Evolutionary conservation across 495 filamentous ascomycete species (phyloP), one percentile per base, ranked within the genome.

Genomic region (Terfezia claveryi): DNA sequence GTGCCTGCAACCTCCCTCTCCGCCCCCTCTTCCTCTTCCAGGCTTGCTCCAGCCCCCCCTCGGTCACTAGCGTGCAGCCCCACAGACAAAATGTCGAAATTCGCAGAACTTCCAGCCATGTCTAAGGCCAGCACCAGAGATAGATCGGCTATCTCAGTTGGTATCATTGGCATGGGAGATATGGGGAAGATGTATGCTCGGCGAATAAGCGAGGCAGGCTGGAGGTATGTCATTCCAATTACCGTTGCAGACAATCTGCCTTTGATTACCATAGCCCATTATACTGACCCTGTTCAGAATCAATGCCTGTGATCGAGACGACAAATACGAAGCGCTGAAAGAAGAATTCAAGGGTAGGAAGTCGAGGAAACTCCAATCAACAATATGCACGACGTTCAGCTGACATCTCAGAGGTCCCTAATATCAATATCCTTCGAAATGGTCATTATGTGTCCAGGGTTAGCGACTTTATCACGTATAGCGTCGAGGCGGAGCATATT

Each of bases 151-250:
- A 0, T 72, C 59, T 52, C 50, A 36, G 77, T 96, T 58, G 91
- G 91, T 63, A 87, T 98, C 60, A 95, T 98, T 64, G 91, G 91
- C 37, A 94, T 98, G 87, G 91, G 91, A 23, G 87, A 94, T 62
- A 98, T 98, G 91, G 91, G 91, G 68, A 94, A 85, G 77, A 93
- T 98, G 92, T 98, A 98, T 70, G 83, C 92, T 61, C 74, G 83
- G 63, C 75, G 80, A 62, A 76, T 98, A 62, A 85, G 86, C 64
- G 74, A 72, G 61, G 89, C 89, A 58, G 91, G 92, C 56, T 98
- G 91, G 91, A 94, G 83, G 91, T 96, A 84, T 46, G 62, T 56
- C 23, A 9, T 58, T 52, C 44, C 37, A 50, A 61, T 55, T 37
- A 37, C 60, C 51, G n/a, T 50, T 58, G 53, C 56, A 58, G 17